Base-by-base conservation (phyloP, 805 yeast species). In the Barnettozyma botsteinii region DNA sequence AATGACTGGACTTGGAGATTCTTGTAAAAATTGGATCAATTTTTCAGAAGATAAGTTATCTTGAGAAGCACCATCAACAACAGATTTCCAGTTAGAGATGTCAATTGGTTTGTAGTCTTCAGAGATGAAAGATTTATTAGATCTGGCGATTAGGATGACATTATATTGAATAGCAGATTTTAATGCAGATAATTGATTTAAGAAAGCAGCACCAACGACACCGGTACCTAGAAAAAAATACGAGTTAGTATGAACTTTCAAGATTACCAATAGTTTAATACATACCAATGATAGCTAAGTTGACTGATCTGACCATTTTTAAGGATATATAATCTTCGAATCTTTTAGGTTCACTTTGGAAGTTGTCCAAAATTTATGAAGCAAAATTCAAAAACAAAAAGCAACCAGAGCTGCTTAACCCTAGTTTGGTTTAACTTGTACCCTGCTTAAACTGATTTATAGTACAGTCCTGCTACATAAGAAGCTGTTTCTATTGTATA, bases 131-230 rank as follows among this genome's bases (percentile, higher is more conserved):
- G 95, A 83, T 51, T 77, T 80, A 38, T 70, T 64, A 24, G 94
- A 75, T 42, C 85, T 79, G 33, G 96, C 86, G 46, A 93, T 73
- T 49, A 85, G 73, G 37, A 91, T 79, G 32, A 93, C 83, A 52
- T 87, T 83, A 69, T 81, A 86, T 26, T 69, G 65, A 53, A 85
- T 77, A 19, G 77, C 40, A 18, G 81, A 61, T 50, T 76, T 74
- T 48, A 85, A 64, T 43, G 69, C 66, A 38, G 73, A 69, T 57
- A 91, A 75, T 67, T 91, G 98, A 64, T 74, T 75, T 61, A 93
- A 69, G 68, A 88, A 87, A 37, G 96, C 85, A 20, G 93, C 74
- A 45, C 98, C 98, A 46, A 93, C 98, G 37, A 91, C 93, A 56
- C 98, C 98, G 40, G 97, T 81, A 40, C 88, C 87, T 67, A 23